Percentiles rank a stretch among this genome's conserved stretches.
These are phyloP conservation scores for Paxillus ammoniavirescens DNA, from an alignment of 768 basidiomycete species.

Conservation along the genomic window DNA sequence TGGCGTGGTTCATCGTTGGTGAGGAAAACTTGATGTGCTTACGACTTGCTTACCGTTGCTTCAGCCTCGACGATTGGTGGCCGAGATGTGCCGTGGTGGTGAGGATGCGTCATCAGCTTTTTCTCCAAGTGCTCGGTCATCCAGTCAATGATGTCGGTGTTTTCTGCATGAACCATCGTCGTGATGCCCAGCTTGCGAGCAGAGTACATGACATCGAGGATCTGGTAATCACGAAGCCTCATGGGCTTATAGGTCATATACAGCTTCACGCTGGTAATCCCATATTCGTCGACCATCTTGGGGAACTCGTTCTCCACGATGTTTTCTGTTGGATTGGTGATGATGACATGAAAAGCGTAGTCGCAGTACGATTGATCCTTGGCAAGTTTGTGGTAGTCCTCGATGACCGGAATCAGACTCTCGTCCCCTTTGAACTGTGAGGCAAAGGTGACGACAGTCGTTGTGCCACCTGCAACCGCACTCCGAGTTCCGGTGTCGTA, in stretches of 20 bases:
- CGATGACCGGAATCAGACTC: constrained; percentile 26
- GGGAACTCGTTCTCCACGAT: constrained; percentile 33
- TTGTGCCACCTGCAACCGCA: constrained; percentile 32
- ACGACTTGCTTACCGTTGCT: constrained; percentile 3
- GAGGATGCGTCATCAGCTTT: constrained; percentile 18
- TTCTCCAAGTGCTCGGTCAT: constrained; percentile 13
- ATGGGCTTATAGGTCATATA: constrained; percentile 36
- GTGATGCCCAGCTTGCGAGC: constrained; percentile 21
- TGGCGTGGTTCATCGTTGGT: neutral
- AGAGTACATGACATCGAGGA: constrained; percentile 31
- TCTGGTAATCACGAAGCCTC: constrained; percentile 31
- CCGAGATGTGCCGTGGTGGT: constrained; percentile 15
- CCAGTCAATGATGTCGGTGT: constrained; percentile 17
- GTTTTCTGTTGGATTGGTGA: constrained; percentile 32
- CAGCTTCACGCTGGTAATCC: constrained; percentile 34
- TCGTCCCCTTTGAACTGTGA: constrained; percentile 23
- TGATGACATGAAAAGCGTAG: constrained; percentile 34
- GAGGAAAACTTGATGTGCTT: neutral
- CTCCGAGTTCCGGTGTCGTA: constrained; percentile 33
- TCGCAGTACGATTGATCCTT: constrained; percentile 29
- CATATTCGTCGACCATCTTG: constrained; percentile 29
- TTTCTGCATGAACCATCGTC: constrained; percentile 19
- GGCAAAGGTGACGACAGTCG: constrained; percentile 37
- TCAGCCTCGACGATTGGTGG: constrained; percentile 19
- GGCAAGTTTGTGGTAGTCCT: constrained; percentile 32